Evolutionary conservation across 495 filamentous ascomycete genomes (phyloP).

Genomic region (Aspergillus affinis): DNA sequence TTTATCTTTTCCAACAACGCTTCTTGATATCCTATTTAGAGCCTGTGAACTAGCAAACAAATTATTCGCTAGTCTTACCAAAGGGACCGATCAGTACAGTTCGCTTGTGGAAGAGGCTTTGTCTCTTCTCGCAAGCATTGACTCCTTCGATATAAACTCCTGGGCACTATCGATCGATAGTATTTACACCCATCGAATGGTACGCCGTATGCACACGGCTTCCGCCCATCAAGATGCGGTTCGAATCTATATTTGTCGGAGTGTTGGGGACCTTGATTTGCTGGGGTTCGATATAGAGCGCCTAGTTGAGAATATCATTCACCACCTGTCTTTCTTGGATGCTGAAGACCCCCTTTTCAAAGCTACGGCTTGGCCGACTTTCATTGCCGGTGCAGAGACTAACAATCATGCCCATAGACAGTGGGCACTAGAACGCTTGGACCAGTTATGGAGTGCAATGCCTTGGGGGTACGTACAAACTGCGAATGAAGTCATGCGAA

Average conservation of each 20-base stretch:
- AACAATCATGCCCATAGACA: constrained; percentile 1
- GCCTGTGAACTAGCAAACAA: constrained; percentile 15
- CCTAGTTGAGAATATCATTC: constrained; percentile 5
- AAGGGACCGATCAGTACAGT: neutral
- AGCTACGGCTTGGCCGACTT: constrained; percentile 13
- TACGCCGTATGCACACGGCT: constrained; percentile 3
- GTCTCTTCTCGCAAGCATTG: neutral
- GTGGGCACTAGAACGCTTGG: constrained; percentile 10
- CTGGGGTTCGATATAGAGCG: neutral
- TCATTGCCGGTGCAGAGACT: constrained; percentile 13
- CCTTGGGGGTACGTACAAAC: constrained; percentile 12
- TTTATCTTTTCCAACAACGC: constrained; percentile 10
- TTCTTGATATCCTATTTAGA: constrained; percentile 9
- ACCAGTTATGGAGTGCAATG: constrained; percentile 4
- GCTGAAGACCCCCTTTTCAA: constrained; percentile 2
- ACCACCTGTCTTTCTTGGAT: neutral
- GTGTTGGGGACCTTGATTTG: neutral
- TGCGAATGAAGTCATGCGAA: constrained; percentile 12
- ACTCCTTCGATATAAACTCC: constrained; percentile 2
- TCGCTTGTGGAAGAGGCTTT: neutral
- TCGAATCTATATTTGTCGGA: constrained; percentile 4
- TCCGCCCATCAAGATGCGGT: constrained; percentile 7
- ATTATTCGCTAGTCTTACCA: neutral
- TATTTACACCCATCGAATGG: neutral
- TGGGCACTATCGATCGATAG: constrained; percentile 8